These are phyloP conservation scores for Luffa acutangula DNA, from an alignment of 306 rosid genomes.

Conservation along the genomic window DNA sequence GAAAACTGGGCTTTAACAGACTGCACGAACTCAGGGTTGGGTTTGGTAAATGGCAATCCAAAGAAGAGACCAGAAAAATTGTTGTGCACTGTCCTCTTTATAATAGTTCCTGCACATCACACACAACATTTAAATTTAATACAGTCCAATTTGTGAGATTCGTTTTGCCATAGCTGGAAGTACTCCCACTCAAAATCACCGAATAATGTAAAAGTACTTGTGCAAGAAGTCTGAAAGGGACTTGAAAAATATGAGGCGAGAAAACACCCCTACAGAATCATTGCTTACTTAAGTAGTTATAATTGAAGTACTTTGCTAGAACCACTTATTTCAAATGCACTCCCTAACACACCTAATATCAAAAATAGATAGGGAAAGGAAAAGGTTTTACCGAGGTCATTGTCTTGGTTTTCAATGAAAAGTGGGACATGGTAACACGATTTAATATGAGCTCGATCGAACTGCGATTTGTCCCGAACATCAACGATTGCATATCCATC, in stretches of 20 bases:
- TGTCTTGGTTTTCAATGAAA: conserved; percentile 75
- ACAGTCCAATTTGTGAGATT: too few relatives aligned
- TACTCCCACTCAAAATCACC: too few relatives aligned
- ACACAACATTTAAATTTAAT: conserved; percentile 2
- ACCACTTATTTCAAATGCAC: not conserved
- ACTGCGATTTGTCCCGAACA: conserved; percentile 70
- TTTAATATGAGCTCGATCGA: conserved; percentile 71
- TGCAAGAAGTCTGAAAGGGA: too few relatives aligned
- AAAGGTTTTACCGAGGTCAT: conserved; percentile 44
- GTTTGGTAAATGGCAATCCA: conserved; percentile 78
- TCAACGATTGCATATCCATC: conserved; percentile 68
- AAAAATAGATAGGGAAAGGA: not conserved
- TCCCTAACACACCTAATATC: not conserved
- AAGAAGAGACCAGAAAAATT: conserved; percentile 84
- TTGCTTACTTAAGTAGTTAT: not conserved
- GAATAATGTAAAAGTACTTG: too few relatives aligned
- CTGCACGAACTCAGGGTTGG: conserved; percentile 64
- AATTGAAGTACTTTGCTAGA: not conserved
- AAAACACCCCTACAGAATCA: too few relatives aligned
- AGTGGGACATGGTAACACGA: conserved; percentile 81
- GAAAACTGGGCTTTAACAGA: conserved; percentile 56
- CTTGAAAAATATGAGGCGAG: too few relatives aligned
- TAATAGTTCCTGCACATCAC: conserved; percentile 54
- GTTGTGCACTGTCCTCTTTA: conserved; percentile 82
- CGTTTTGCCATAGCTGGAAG: too few relatives aligned